phyloP scores from a whole-genome alignment of 306 rosid genomes.

The Oemleria cerasiformis region DNA sequence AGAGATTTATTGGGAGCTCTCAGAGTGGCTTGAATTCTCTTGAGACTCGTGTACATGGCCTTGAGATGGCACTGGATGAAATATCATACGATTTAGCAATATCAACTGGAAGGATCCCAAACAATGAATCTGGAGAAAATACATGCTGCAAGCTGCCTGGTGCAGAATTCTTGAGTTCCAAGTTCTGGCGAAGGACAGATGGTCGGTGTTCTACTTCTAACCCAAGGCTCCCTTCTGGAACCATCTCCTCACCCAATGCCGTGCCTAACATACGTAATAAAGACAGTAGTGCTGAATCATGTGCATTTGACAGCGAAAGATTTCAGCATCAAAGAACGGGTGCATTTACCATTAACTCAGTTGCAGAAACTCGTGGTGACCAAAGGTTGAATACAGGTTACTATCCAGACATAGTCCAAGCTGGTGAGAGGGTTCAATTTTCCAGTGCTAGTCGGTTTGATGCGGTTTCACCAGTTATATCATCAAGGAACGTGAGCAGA shows the following conservation, averaged over 20 bases:
- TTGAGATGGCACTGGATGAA: conserved; percentile 86
- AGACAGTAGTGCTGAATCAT: conserved; percentile 38
- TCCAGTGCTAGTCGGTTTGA: conserved; percentile 38
- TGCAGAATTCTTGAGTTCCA: conserved; percentile 85
- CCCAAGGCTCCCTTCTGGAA: conserved; percentile 50
- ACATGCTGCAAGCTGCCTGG: conserved; percentile 92
- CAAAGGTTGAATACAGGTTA: conserved; percentile 34
- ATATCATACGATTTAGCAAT: conserved; percentile 81
- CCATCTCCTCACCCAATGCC: conserved; percentile 33
- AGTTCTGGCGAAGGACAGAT: conserved; percentile 85
- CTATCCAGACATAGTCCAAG: conserved; percentile 31
- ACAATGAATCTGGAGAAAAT: conserved; percentile 50
- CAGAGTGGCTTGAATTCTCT: conserved; percentile 80
- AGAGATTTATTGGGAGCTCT: conserved; percentile 96
- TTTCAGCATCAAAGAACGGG: conserved; percentile 44
- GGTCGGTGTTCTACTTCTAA: conserved; percentile 44
- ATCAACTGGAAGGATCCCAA: conserved; percentile 63
- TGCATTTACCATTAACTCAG: conserved; percentile 37
- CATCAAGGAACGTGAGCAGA: conserved; percentile 33
- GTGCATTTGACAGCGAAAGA: conserved; percentile 37
- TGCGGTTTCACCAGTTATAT: conserved; percentile 33
- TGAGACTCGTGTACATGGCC: conserved; percentile 86
- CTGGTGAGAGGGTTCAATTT: conserved; percentile 35
- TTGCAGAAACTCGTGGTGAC: conserved; percentile 36
- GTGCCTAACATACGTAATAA: conserved; percentile 34